Evolutionary conservation across 139 green algal genomes (phyloP), one percentile per base, ranked within the genome.

Genomic region (Klebsormidium nitens): DNA sequence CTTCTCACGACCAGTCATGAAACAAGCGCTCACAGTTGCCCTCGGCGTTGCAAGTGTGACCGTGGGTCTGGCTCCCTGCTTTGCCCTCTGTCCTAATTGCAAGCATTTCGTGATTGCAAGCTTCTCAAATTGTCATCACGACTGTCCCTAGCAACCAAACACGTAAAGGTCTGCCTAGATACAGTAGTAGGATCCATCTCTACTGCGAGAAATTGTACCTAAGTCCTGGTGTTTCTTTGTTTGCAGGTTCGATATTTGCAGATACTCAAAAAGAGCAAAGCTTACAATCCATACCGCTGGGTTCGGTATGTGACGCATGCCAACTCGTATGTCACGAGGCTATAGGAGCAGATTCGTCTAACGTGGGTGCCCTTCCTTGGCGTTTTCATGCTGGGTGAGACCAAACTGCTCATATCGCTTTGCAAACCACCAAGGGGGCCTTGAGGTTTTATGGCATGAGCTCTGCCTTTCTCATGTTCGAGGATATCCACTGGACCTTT

Each of bases 201-300:
- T 6, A 61, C 23, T 61, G 14, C 26, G n/a, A n/a, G 52, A 11
- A 19, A 61, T 61, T 61, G 14, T 36, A 36, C 8, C 26, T 8
- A 61, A 17, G 6, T 61, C 52, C 26, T 19, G 29, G 28, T 17
- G n/a, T 64, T 6, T 44, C 31, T 31, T 63, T 66, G 39, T 59
- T 14, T 73, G 66, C 68, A 76, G 68, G 68, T 79, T 1, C 68
- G 72, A 23, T 93, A 91, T 67, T 59, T 94, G 75, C 88, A 95
- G 68, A 95, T 97, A 42, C 35, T 93, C 66, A 93, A 93, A 66
- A 77, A 83, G 36, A 80, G 87, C 36, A 91, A 89, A 77, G 80
- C 71, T 40, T 90, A 92, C 69, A 88, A 88, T 55, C 88, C 91
- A 4, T 91, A 88, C 63, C 71, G 85, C n/a, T 90, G 87, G 87